Base-by-base conservation (phyloP, 208 protist species). In the Acanthamoeba pearcei region DNA sequence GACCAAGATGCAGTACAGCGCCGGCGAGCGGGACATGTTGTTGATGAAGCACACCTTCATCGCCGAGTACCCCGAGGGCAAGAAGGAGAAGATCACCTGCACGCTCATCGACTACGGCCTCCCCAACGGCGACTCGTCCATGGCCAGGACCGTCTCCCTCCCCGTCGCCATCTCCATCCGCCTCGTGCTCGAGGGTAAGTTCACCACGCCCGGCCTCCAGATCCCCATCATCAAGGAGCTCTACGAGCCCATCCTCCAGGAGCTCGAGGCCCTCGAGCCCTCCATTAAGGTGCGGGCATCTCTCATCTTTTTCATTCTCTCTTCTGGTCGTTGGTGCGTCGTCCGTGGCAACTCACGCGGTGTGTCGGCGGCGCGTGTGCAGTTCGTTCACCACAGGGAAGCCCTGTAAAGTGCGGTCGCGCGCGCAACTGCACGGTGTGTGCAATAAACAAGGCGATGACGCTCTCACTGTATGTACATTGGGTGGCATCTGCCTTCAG, bases 201-300 rank as follows among this genome's bases (percentile, higher is more conserved):
- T 57, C 85, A 91, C 85, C 38, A 72, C 27, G 57, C 51, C 85
- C 17, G 85, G 85, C 19, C 85, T 91, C 32, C 53, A 72, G 38
- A 91, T 91, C 57, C 85, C 85, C 85, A 94, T 85, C 90, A 62
- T 86, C 42, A 29, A 32, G 74, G 70, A 80, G n/a, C 90, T 94
- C 66, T 94, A 94, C 90, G 70, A 94, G 68, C 90, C 90, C 51
- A 94, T 94, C 53, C 90, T 94, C 66, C 15, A 94, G 19, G 90
- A 94, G 90, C 53, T 94, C 35, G 90, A 76, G 60, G 22, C 66
- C 32, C 90, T 94, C 35, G 35, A 86, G 51, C 78, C 78, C 27
- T 13, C 78, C 38, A 86, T 86, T 49, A 86, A 86, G 78, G 78
- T 86, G 46, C 32, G 17, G 1, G 5, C 51, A 32, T 32, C 64